Evolutionary conservation across 164 flowering plant genomes (phyloP), one percentile per base, ranked within the genome.

Genomic region (Sedum album): DNA sequence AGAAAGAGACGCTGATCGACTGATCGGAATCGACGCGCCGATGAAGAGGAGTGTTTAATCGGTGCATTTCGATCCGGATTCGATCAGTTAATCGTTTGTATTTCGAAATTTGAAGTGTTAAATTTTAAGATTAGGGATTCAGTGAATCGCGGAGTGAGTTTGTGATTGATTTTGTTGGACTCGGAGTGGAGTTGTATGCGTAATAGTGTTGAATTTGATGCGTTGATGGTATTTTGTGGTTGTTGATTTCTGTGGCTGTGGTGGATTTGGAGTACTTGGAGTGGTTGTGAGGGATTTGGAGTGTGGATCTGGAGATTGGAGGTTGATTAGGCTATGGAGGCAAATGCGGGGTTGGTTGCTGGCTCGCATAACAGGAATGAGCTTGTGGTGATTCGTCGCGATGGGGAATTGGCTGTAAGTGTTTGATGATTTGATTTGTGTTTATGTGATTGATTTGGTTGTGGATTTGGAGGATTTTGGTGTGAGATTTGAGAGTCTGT

Each of bases 281-380:
- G n/a, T n/a, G n/a, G n/a, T n/a, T n/a, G n/a, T n/a, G n/a, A n/a
- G n/a, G n/a, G n/a, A 10, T 4, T 44, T 60, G 64, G 31, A 21
- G 8, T 23, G 26, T 60, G 17, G 64, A 25, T 60, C 31, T 60
- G 30, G 64, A 25, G 28, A 13, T 60, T 17, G 49, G 64, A 20
- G 10, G 30, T 26, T 11, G 17, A 23, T 23, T 60, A 4, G 64
- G 30, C 4, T 33, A 85, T 85, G 89, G 83, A 85, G 75, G 89
- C 79, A 25, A 73, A 82, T 76, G 85, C 84, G 7, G 87, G 89
- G 39, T 66, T 85, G 33, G 83, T 85, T 30, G 87, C 85, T 5
- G 89, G 89, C 11, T 82, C 86, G 67, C 89, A 85, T 65, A 82
- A 85, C 72, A 74, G 86, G 73, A 80, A 85, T 53, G 89, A 85